phyloP scores from a whole-genome alignment of 306 rosid species.

The Cajanus cajan region DNA sequence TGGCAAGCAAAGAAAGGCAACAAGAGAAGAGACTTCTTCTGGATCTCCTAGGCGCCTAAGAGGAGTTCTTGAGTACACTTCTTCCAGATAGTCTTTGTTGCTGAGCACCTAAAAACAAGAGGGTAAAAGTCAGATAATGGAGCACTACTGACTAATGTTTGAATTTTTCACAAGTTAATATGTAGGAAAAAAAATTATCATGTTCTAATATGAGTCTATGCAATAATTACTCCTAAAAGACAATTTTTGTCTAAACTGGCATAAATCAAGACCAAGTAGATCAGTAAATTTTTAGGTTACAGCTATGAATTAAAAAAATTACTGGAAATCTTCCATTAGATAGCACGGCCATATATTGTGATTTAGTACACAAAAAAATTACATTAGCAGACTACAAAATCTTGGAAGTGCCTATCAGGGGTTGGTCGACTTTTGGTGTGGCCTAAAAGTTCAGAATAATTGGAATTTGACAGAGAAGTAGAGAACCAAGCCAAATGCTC shows the following conservation, averaged over 20 bases:
- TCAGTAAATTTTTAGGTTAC: not conserved
- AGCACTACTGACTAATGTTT: not conserved
- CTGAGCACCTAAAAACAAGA: conserved; percentile 52
- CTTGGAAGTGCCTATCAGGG: not conserved
- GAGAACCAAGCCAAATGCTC: not conserved
- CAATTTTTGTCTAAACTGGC: not conserved
- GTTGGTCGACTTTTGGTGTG: not conserved
- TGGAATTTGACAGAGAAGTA: not conserved
- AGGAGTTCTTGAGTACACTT: conserved; percentile 73
- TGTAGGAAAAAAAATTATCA: too few relatives aligned
- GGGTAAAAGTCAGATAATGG: conserved; percentile 14
- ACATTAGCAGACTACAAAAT: not conserved
- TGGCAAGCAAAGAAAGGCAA: conserved; percentile 78
- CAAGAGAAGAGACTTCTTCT: conserved; percentile 63
- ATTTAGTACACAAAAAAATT: not conserved
- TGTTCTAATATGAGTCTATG: not conserved
- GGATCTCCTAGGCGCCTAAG: conserved; percentile 71
- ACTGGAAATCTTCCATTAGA: not conserved
- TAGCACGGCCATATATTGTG: not conserved
- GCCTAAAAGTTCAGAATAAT: not conserved
- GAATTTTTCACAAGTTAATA: not conserved
- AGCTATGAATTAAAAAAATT: not conserved
- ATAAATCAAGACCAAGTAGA: not conserved
- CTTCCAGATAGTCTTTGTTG: conserved; percentile 57
- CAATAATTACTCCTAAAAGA: not conserved